These are phyloP conservation scores for Ogataea henricii DNA, from an alignment of 805 yeast genomes.

Conservation along the genomic window DNA sequence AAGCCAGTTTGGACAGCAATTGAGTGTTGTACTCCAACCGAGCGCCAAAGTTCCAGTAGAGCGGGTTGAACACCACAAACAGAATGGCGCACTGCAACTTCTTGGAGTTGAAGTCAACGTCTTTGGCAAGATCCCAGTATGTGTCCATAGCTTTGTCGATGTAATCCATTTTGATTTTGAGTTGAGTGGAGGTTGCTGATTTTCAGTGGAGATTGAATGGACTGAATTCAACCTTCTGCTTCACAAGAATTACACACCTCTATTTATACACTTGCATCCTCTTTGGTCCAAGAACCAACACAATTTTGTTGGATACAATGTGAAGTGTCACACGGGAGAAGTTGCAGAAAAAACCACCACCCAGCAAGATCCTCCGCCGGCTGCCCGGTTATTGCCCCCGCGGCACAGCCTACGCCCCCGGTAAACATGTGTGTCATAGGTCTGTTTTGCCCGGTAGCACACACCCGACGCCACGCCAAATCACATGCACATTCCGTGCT, in stretches of 20 bases:
- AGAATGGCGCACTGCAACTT: constrained; percentile 46
- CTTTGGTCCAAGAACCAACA: background rate
- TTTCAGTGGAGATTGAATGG: too few relatives aligned
- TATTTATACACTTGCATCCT: background rate
- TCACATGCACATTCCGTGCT: background rate
- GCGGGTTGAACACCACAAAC: constrained; percentile 86
- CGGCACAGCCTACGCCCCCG: background rate
- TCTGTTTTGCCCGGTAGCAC: background rate
- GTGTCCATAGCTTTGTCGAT: constrained; percentile 21
- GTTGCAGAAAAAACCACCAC: background rate
- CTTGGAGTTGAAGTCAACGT: constrained; percentile 27
- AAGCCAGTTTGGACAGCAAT: constrained; percentile 70
- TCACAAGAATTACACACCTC: background rate
- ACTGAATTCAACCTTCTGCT: too few relatives aligned
- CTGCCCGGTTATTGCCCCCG: background rate
- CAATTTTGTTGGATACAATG: constrained; percentile 3
- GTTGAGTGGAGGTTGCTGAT: background rate
- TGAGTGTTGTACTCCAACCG: constrained; percentile 80
- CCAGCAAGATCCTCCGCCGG: background rate
- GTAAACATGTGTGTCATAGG: background rate
- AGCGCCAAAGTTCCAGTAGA: constrained; percentile 94
- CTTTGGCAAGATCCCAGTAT: constrained; percentile 26
- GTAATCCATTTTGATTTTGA: constrained; percentile 22
- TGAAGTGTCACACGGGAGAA: background rate
- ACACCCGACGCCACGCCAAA: too few relatives aligned